A percentile compares a stretch with the other conserved stretches of the same genome.
These are phyloP conservation scores for Naegleria gruberi DNA, from an alignment of 208 protist genomes.

Conservation along the genomic window DNA sequence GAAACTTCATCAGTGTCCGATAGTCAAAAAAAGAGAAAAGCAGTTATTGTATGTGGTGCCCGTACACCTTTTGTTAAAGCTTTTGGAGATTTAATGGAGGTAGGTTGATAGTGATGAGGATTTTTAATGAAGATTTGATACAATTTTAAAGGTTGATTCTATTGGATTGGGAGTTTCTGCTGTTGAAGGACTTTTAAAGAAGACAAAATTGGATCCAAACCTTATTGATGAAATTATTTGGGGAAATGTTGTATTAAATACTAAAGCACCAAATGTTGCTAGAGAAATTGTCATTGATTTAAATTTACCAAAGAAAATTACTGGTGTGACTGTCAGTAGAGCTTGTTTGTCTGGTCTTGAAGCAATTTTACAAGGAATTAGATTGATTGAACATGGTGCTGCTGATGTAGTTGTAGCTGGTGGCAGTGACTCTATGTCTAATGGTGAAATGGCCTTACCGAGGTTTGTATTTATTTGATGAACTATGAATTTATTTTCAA, in stretches of 20 bases:
- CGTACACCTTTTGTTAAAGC: slow-evolving; percentile 65
- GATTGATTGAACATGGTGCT: slow-evolving; percentile 60
- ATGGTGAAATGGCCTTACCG: slow-evolving; percentile 56
- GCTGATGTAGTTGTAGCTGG: slow-evolving; percentile 68
- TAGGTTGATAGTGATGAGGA: background rate
- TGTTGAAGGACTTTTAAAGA: slow-evolving; percentile 60
- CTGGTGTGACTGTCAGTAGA: slow-evolving; percentile 61
- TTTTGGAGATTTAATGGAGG: slow-evolving; percentile 47
- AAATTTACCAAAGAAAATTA: slow-evolving; percentile 59
- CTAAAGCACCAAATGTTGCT: slow-evolving; percentile 59
- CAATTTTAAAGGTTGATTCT: slow-evolving; percentile 51
- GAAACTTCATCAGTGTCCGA: background rate
- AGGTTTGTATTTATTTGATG: background rate
- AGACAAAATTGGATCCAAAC: slow-evolving; percentile 56
- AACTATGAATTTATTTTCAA: too few species aligned
- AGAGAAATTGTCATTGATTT: slow-evolving; percentile 70
- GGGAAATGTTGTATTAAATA: slow-evolving; percentile 73
- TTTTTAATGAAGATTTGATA: too few species aligned
- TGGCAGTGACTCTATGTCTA: slow-evolving; percentile 69
- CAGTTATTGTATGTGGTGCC: slow-evolving; percentile 56
- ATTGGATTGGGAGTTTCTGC: slow-evolving; percentile 50
- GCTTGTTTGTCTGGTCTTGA: slow-evolving; percentile 65
- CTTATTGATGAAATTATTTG: slow-evolving; percentile 68
- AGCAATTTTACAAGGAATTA: slow-evolving; percentile 59
- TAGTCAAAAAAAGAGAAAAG: slow-evolving; percentile 7